Evolutionary conservation across 139 green algal species (phyloP), one percentile per base, ranked within the genome.

Genomic region (Closterium sp.): DNA sequence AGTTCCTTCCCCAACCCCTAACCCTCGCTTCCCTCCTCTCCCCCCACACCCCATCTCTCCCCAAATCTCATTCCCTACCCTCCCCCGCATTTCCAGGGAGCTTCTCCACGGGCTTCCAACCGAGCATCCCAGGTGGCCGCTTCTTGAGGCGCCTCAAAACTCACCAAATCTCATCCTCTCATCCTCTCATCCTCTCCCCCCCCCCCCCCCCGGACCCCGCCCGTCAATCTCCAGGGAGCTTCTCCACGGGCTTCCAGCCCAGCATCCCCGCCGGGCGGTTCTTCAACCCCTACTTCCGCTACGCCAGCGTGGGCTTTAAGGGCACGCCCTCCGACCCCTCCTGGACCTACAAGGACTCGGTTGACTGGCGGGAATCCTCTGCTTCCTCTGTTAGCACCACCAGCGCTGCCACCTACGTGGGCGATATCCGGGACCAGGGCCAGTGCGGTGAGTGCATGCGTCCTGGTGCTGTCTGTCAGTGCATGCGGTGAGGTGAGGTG

Each of bases 201-300:
- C 17, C 19, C 62, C 27, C 62, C 19, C 5, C 17, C 19, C 62
- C 62, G 10, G 13, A 22, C 62, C 62, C 17, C 17, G 7, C 62
- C 19, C 5, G 13, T 79, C 62, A 13, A 79, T 79, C 27, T 79
- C 62, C 62, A 79, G 62, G 62, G 27, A 24, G 19, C 62, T 79
- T 79, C 62, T 79, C 62, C 2, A 79, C 62, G 62, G 62, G 62
- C 62, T 79, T 79, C 62, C 62, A 79, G 62, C 62, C 62, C 3
- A 79, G 62, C 62, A 24, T 79, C 62, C 62, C 62, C 9, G 62
- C 13, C 5, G 62, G 62, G 0, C 62, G 62, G 17, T 79, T 79
- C 62, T 79, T 87, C 85, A 87, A 87, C 85, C 85, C 28, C 13
- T 87, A 87, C 85, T 87, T 87, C 85, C 85, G 85, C 85, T 87